Evolutionary conservation across 2,329 filamentous ascomycete genomes (phyloP).

Genomic region (Fusarium circinatum): DNA sequence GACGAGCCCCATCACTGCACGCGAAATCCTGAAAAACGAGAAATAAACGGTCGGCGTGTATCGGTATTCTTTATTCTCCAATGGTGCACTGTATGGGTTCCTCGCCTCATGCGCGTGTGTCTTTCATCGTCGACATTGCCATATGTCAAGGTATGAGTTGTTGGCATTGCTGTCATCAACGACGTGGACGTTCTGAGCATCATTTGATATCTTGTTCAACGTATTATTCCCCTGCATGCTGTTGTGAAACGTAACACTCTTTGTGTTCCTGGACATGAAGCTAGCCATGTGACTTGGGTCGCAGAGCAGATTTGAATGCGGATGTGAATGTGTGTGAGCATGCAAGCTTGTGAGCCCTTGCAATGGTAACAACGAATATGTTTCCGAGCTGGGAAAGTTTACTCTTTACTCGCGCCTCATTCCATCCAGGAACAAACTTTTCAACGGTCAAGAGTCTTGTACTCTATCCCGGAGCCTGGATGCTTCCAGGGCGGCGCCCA

Average conservation of each 20-base stretch:
- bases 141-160: conserved; percentile 21
- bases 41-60: not conserved
- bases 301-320: conserved; percentile 12
- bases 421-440: conserved; percentile 26
- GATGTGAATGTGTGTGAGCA: conserved; percentile 3
- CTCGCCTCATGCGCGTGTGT: conserved; percentile 9
- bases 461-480: conserved; percentile 17
- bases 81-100: conserved; percentile 21
- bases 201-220: conserved; percentile 23
- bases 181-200: conserved; percentile 23
- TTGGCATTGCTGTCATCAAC: conserved; percentile 24
- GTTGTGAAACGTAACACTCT: conserved; percentile 23
- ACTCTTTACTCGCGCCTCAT: conserved; percentile 28
- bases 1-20: conserved; percentile 30
- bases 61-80: conserved; percentile 6
- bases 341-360: conserved; percentile 16
- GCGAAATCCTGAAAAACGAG: conserved; percentile 16
- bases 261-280: conserved; percentile 19
- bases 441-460: conserved; percentile 24
- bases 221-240: conserved; percentile 29
- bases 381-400: conserved; percentile 29
- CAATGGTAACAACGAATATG: conserved; percentile 9
- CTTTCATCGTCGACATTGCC: conserved; percentile 10
- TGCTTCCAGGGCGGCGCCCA: conserved; percentile 9
- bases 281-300: conserved; percentile 34